Conservation (phyloP, 2,329 filamentous ascomycete species). For the Aspergillus pseudoglaucus region DNA sequence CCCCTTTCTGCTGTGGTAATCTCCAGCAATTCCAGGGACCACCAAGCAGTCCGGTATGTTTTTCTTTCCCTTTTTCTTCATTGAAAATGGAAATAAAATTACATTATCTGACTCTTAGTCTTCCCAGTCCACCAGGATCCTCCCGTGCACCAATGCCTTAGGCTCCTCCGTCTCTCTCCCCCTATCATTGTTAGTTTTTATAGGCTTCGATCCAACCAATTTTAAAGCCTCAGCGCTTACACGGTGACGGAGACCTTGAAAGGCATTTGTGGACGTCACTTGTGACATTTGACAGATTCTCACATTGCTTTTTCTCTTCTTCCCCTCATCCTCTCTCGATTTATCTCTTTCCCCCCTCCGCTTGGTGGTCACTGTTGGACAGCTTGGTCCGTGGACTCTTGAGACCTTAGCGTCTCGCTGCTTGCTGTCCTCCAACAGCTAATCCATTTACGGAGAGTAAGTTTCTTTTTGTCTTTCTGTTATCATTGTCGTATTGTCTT, state of each 20-base stretch:
- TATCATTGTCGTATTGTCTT: background rate
- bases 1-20: background rate
- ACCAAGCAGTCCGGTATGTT: background rate
- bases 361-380: background rate
- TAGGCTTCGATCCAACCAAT: background rate
- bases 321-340: constrained; percentile 1
- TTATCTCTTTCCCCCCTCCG: constrained; percentile 2
- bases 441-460: background rate
- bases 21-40: background rate
- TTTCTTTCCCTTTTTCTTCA: background rate
- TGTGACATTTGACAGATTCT: too few relatives aligned
- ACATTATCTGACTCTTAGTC: background rate
- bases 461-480: background rate
- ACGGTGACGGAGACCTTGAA: background rate
- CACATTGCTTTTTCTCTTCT: background rate
- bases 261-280: too few relatives aligned
- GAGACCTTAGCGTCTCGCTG: constrained; percentile 1
- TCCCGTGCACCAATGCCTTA: background rate
- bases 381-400: background rate
- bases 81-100: background rate
- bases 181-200: background rate
- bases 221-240: background rate
- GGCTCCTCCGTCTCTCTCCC: background rate
- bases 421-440: too few relatives aligned
- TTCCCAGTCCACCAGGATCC: background rate